These are phyloP conservation scores for Suillus plorans DNA, from an alignment of 768 basidiomycete genomes.

Conservation along the genomic window DNA sequence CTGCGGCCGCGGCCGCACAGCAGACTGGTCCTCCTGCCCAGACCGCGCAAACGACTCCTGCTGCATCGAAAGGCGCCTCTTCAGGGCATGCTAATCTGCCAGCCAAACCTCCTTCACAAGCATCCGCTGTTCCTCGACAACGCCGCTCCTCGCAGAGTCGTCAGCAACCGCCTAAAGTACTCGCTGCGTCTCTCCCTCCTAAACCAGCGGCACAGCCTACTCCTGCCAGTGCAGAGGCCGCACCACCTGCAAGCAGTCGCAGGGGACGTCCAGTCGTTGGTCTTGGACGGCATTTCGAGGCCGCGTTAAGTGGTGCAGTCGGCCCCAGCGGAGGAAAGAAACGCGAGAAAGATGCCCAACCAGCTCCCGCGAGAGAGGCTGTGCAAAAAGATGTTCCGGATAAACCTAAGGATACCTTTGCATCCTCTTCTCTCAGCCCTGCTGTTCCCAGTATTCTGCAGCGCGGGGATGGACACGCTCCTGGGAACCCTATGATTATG, in stretches of 20 bases:
- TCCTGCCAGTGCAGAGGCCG: neutral
- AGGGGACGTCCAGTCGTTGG: conserved; percentile 61
- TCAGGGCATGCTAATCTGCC: conserved; percentile 9
- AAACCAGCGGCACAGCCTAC: neutral
- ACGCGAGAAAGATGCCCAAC: conserved; percentile 33
- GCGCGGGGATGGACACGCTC: conserved; percentile 19
- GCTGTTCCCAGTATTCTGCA: conserved; percentile 24
- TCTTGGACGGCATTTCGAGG: conserved; percentile 68
- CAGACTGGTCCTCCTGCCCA: conserved; percentile 23
- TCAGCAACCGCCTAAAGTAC: conserved; percentile 14
- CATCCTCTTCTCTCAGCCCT: neutral
- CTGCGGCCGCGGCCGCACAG: conserved; percentile 21
- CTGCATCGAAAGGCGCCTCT: conserved; percentile 7
- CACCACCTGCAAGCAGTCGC: conserved; percentile 32
- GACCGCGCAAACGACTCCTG: neutral
- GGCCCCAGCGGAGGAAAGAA: conserved; percentile 30
- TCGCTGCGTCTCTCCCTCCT: conserved; percentile 3
- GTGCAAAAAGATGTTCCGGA: neutral
- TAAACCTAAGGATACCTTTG: conserved; percentile 8
- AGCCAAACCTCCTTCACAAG: conserved; percentile 12
- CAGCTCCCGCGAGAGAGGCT: neutral
- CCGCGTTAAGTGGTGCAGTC: conserved; percentile 63
- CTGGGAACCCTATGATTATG: conserved; percentile 10
- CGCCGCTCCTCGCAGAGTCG: conserved; percentile 18
- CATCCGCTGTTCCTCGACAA: conserved; percentile 13